Percentiles rank a stretch among this genome's conserved stretches.
These are phyloP conservation scores for Aspergillus pseudoviridinutans DNA, from an alignment of 2,329 filamentous ascomycete species.

Conservation along the genomic window DNA sequence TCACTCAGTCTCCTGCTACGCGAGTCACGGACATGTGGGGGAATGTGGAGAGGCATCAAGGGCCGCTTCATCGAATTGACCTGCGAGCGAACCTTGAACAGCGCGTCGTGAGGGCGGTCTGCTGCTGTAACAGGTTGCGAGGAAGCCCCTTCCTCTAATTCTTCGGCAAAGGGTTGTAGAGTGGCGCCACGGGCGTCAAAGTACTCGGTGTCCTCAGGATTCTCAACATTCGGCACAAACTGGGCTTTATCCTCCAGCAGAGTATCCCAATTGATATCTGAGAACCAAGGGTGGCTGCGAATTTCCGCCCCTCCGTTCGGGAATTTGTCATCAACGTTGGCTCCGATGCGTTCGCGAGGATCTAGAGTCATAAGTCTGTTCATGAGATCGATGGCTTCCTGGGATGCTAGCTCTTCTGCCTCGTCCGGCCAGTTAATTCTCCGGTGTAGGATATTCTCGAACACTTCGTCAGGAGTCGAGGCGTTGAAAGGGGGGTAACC, in stretches of 20 bases:
- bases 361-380: conserved; percentile 86
- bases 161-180: conserved; percentile 85
- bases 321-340: conserved; percentile 79
- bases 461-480: conserved; percentile 83
- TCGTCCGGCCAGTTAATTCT: conserved; percentile 91
- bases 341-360: conserved; percentile 74
- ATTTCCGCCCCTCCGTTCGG: conserved; percentile 86
- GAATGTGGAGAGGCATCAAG: conserved; percentile 92
- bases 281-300: conserved; percentile 83
- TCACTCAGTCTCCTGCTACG: conserved; percentile 87
- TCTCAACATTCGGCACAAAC: conserved; percentile 87
- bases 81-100: conserved; percentile 84
- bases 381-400: conserved; percentile 89
- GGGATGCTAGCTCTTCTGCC: conserved; percentile 71
- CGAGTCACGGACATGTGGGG: conserved; percentile 88
- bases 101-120: conserved; percentile 88
- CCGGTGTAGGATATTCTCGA: conserved; percentile 89
- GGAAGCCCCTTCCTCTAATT: conserved; percentile 83
- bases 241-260: conserved; percentile 93
- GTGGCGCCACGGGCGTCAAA: conserved; percentile 91
- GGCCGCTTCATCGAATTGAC: conserved; percentile 84
- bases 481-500: conserved; percentile 94
- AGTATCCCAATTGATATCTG: conserved; percentile 81
- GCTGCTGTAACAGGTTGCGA: conserved; percentile 68
- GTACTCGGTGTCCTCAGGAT: conserved; percentile 96